phyloP scores from a whole-genome alignment of 1,139 yeast species.

The Sugiyamaella pinicola region DNA sequence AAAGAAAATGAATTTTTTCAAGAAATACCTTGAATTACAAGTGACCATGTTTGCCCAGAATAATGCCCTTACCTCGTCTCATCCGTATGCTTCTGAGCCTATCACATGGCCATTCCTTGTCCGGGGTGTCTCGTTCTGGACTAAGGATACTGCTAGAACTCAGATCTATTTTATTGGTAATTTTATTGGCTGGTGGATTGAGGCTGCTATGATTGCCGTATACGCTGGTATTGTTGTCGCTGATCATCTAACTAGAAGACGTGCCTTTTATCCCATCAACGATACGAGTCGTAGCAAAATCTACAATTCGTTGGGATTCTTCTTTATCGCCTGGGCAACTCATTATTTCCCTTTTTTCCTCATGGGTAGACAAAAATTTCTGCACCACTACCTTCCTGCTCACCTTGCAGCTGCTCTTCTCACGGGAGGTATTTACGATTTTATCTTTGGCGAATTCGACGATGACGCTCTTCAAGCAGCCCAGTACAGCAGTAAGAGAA shows the following conservation, averaged over 20 bases:
- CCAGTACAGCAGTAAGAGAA: conserved; percentile 21
- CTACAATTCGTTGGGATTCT: conserved; percentile 80
- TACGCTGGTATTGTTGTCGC: conserved; percentile 66
- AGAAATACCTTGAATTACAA: conserved; percentile 90
- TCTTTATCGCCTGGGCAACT: conserved; percentile 83
- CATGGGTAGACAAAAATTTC: conserved; percentile 92
- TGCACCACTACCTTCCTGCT: conserved; percentile 99
- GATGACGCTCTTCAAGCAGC: conserved; percentile 29
- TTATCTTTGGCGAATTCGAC: conserved; percentile 62
- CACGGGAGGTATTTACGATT: conserved; percentile 80
- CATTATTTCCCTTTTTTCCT: conserved; percentile 72
- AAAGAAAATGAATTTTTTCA: conserved; percentile 70
- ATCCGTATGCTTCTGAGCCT: conserved; percentile 96
- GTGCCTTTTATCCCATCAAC: conserved; percentile 62
- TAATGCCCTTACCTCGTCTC: conserved; percentile 81
- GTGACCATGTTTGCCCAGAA: conserved; percentile 88
- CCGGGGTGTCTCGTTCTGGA: conserved; percentile 97
- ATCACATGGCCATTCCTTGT: conserved; percentile 90
- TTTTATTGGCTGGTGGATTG: conserved; percentile 89
- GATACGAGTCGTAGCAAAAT: conserved; percentile 69
- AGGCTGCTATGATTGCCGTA: conserved; percentile 66
- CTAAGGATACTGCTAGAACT: conserved; percentile 56
- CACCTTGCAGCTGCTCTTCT: conserved; percentile 86
- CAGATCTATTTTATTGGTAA: conserved; percentile 94
- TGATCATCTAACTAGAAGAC: conserved; percentile 76